Percentiles rank a stretch among this genome's conserved stretches.
Evolutionary conservation across 805 yeast species (phyloP).

Genomic region (Cyberlindnera xylosilytica): DNA sequence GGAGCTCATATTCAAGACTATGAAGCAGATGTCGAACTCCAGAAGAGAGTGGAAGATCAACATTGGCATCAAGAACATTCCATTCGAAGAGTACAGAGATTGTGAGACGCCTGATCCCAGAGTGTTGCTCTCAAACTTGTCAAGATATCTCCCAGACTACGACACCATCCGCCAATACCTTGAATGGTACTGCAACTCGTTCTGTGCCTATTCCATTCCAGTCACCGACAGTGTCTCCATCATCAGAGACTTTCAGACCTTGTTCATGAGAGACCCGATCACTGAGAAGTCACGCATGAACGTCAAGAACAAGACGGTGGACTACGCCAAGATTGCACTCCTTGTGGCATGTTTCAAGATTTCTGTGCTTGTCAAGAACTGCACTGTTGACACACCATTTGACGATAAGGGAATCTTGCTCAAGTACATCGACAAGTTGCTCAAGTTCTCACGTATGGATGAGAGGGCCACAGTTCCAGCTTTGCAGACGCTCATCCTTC

Average conservation of each 20-base stretch:
- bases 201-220: conserved; percentile 16
- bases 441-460: conserved; percentile 13
- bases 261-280: conserved; percentile 10
- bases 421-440: conserved; percentile 16
- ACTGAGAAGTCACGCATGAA: conserved; percentile 10
- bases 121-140: conserved; percentile 12
- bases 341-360: conserved; percentile 15
- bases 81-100: conserved; percentile 10
- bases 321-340: conserved; percentile 23
- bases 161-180: conserved; percentile 16
- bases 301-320: conserved; percentile 11
- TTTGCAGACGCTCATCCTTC: conserved; percentile 20
- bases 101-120: conserved; percentile 10
- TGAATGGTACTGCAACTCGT: conserved; percentile 16
- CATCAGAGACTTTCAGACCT: conserved; percentile 16
- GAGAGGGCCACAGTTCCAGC: conserved; percentile 20
- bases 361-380: conserved; percentile 8
- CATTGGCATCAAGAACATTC: conserved; percentile 10
- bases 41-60: conserved; percentile 23
- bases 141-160: conserved; percentile 21
- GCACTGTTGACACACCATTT: conserved; percentile 1
- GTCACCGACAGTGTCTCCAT: conserved; percentile 16
- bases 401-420: conserved; percentile 17
- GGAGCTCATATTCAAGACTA: conserved; percentile 14
- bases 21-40: conserved; percentile 15